A percentile compares a stretch with the other conserved stretches of the same genome.
Conservation (phyloP, 2,329 filamentous ascomycete genomes). For the Sporothrix luriei region DNA sequence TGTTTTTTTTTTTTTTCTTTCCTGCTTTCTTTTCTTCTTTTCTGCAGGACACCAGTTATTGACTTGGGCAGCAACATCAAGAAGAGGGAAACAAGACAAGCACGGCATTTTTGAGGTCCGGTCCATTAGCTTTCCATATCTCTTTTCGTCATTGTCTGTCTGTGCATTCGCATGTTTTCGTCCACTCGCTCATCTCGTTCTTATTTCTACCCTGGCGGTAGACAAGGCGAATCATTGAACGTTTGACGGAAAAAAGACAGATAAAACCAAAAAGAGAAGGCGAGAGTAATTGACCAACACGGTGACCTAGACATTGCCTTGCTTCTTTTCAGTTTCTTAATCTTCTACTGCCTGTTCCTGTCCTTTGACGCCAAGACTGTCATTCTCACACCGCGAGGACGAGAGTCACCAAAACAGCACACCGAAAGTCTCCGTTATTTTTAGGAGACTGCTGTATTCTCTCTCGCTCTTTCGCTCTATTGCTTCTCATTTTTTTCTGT, state of each 20-base stretch:
- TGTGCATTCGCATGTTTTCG: not conserved
- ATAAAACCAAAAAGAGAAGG: not conserved
- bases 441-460: not conserved
- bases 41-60: slow-evolving; percentile 8
- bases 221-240: not conserved
- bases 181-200: slow-evolving; percentile 1
- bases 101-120: slow-evolving; percentile 5
- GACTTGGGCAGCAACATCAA: slow-evolving; percentile 4
- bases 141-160: not conserved
- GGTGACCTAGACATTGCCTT: not conserved
- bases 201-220: slow-evolving; percentile 21
- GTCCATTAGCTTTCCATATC: not conserved
- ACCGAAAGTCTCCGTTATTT: not conserved
- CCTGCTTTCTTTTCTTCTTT: not conserved
- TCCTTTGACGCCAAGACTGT: slow-evolving; percentile 1
- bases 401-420: not conserved
- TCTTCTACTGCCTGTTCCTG: not conserved
- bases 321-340: not conserved
- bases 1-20: not conserved
- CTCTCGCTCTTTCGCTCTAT: not conserved
- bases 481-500: not conserved
- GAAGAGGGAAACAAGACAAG: slow-evolving; percentile 1
- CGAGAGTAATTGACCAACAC: not conserved
- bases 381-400: not conserved
- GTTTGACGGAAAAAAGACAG: not conserved